phyloP scores from a whole-genome alignment of 345 rosid genomes.

The Boechera divaricarpa region DNA sequence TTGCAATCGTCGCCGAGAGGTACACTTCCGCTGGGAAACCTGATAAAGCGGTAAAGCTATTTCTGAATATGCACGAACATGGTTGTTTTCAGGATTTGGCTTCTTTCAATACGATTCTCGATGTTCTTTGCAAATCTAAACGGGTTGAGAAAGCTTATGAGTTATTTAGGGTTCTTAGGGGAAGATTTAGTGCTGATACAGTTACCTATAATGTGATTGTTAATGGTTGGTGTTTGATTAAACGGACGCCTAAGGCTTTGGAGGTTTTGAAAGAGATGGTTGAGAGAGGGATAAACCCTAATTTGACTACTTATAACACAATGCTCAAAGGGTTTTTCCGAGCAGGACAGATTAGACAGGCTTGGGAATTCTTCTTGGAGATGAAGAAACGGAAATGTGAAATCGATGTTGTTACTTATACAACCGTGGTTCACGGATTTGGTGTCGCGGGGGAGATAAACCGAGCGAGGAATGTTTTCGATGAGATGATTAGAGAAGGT shows the following conservation, averaged over 20 bases:
- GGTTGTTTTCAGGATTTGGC: constrained; percentile 76
- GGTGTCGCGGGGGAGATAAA: constrained; percentile 76
- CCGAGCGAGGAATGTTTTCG: constrained; percentile 65
- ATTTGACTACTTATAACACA: constrained; percentile 68
- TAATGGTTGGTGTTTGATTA: constrained; percentile 92
- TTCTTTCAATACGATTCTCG: constrained; percentile 85
- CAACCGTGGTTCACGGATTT: constrained; percentile 80
- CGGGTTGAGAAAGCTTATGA: constrained; percentile 78
- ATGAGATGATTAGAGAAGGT: constrained; percentile 71
- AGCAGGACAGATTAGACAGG: constrained; percentile 80
- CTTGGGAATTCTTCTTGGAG: constrained; percentile 82
- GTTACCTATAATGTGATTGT: constrained; percentile 80
- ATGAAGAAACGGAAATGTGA: constrained; percentile 84
- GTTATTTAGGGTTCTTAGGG: constrained; percentile 64
- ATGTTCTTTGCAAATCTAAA: constrained; percentile 72
- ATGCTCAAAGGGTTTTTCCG: constrained; percentile 82
- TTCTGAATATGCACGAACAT: constrained; percentile 83
- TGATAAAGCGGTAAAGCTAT: constrained; percentile 68
- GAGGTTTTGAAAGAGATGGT: constrained; percentile 89
- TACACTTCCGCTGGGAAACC: constrained; percentile 73
- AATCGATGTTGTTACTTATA: constrained; percentile 78
- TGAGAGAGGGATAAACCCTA: constrained; percentile 68
- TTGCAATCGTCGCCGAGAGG: constrained; percentile 83
- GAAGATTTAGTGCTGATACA: constrained; percentile 72
- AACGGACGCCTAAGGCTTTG: constrained; percentile 73